phyloP scores from a whole-genome alignment of 139 green algal species.

The Parachlorella kessleri region DNA sequence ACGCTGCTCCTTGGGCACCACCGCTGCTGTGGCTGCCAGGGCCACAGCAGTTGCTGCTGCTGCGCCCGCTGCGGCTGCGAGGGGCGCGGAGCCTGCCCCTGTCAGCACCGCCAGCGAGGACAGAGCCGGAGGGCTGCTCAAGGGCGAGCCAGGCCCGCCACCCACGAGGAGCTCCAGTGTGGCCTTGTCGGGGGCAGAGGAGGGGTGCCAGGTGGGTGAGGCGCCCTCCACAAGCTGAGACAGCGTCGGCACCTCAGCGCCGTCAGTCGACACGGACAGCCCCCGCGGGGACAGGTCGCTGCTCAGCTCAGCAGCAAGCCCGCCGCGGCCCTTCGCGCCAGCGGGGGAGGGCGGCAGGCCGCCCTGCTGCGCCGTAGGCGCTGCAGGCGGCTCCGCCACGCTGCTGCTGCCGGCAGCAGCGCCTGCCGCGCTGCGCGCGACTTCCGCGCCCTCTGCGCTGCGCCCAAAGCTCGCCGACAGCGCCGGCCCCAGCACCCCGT shows the following conservation, averaged over 20 bases:
- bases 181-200: not conserved
- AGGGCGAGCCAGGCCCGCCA: not conserved
- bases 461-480: no score
- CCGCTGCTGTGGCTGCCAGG: not conserved
- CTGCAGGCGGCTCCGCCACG: not conserved
- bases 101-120: no score
- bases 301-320: not conserved
- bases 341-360: not conserved
- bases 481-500: not conserved
- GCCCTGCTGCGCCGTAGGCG: no score
- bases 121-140: no score
- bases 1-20: not conserved
- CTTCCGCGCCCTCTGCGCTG: no score
- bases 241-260: slow-evolving; percentile 10
- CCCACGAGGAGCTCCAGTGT: not conserved
- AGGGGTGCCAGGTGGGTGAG: not conserved
- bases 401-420: not conserved
- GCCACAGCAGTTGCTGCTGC: no score
- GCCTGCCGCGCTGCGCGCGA: not conserved
- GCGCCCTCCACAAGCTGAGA: slow-evolving; percentile 12
- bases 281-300: not conserved
- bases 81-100: no score
- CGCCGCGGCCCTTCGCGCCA: not conserved
- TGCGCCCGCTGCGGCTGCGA: no score
- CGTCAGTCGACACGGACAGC: not conserved